Evolutionary conservation across 148 eudicot genomes (phyloP).

Genomic region (Mesembryanthemum crystallinum): DNA sequence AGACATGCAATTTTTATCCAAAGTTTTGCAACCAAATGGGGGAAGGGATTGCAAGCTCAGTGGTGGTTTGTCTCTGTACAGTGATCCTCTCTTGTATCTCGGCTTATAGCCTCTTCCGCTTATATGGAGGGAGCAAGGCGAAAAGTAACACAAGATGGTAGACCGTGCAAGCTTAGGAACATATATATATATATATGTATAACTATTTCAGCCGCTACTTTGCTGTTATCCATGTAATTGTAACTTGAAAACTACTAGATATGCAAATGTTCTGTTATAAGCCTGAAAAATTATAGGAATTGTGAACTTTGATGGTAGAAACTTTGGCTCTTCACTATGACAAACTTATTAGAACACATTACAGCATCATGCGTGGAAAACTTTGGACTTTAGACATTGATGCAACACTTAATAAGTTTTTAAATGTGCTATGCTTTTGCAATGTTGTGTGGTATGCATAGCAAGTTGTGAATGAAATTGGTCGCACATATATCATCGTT

Average conservation of each 20-base stretch:
- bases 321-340: neutral
- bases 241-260: neutral
- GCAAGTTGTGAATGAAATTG: too few species aligned
- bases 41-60: slow-evolving; percentile 65
- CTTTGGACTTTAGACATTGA: neutral
- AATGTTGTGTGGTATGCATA: too few species aligned
- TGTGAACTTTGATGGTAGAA: neutral
- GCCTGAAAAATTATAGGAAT: neutral
- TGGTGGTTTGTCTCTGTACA: slow-evolving; percentile 47
- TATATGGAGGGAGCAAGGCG: slow-evolving; percentile 65
- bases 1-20: slow-evolving; percentile 59
- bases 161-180: slow-evolving; percentile 15
- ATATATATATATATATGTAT: slow-evolving; percentile 15
- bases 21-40: slow-evolving; percentile 77
- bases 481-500: too few species aligned
- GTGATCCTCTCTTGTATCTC: slow-evolving; percentile 67
- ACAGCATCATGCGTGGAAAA: neutral
- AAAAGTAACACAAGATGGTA: slow-evolving; percentile 58
- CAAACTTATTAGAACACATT: neutral
- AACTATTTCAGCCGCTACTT: neutral
- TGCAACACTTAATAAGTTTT: too few species aligned
- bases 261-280: neutral
- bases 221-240: neutral
- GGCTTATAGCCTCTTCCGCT: slow-evolving; percentile 79
- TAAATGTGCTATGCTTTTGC: too few species aligned